These are phyloP conservation scores for Cordyceps javanica DNA, from an alignment of 2,329 filamentous ascomycete genomes.

Conservation along the genomic window DNA sequence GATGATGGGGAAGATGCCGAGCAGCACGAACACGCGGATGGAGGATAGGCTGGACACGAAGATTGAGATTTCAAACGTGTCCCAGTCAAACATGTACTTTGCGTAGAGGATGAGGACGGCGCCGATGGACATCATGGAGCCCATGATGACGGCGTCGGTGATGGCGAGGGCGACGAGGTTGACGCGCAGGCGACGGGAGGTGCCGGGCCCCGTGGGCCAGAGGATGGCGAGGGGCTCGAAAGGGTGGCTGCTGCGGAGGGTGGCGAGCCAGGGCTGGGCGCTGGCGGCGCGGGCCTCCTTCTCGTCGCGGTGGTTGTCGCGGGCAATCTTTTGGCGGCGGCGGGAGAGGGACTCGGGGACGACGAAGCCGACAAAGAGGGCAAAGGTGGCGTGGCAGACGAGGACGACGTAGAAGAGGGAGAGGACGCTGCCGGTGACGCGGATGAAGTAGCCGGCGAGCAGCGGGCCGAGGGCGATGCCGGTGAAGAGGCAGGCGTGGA, in stretches of 20 bases:
- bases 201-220: constrained; percentile 62
- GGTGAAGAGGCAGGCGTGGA: constrained; percentile 81
- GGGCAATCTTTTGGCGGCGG: constrained; percentile 62
- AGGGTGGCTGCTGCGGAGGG: constrained; percentile 53
- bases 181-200: constrained; percentile 53
- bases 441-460: constrained; percentile 72
- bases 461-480: constrained; percentile 87
- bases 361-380: constrained; percentile 62
- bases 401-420: constrained; percentile 81
- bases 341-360: constrained; percentile 81
- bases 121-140: constrained; percentile 72
- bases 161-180: constrained; percentile 79
- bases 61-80: constrained; percentile 68
- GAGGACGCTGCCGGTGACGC: constrained; percentile 66
- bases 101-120: constrained; percentile 81
- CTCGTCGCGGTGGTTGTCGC: constrained; percentile 56
- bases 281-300: constrained; percentile 29
- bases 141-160: constrained; percentile 77
- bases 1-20: constrained; percentile 68
- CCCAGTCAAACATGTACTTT: constrained; percentile 75
- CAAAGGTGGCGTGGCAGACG: constrained; percentile 65
- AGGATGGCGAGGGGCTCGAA: constrained; percentile 73
- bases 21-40: constrained; percentile 67
- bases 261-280: constrained; percentile 23
- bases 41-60: constrained; percentile 78